Evolutionary conservation across 495 filamentous ascomycete species (phyloP), one percentile per base, ranked within the genome.

Genomic region (Xanthoparmelia taractica): DNA sequence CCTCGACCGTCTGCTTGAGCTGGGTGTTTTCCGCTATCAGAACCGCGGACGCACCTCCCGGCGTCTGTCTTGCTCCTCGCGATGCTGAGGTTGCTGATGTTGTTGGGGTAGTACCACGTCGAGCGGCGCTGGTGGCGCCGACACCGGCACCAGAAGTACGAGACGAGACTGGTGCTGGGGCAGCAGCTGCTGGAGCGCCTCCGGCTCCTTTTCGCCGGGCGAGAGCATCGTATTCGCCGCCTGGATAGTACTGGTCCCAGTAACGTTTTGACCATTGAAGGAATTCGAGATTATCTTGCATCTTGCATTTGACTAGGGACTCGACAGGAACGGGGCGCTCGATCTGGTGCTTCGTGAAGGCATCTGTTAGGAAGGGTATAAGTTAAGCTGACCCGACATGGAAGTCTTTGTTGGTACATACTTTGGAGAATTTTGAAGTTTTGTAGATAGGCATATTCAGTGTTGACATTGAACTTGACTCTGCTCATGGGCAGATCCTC

Each of bases 261-360:
- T 91, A 96, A 66, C 81, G 78, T 83, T 97, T 97, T 59, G 83
- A 86, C 90, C 90, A 98, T 78, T 98, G 94, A 40, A 98, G 84
- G 76, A 97, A 98, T 72, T 97, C 95, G 65, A 98, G 91, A 79
- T 98, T 98, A 74, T 98, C 94, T 78, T 98, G 94, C 90, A 98
- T 97, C 78, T 95, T 96, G 82, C 94, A 98, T 76, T 97, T 97
- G 66, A 91, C 82, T 61, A 98, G 86, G 67, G 83, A 78, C 74
- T 96, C 86, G 69, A 97, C 88, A 67, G 91, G 92, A 65, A 97
- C 84, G 31, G 86, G 85, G 68, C 90, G 90, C 60, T 97, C 91
- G 74, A 98, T 84, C 41, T 81, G 74, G 77, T 97, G 93, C 68
- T 86, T 85, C 41, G 88, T 83, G 73, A 97, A 97, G 55, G 84